Evolutionary conservation across 2,329 filamentous ascomycete genomes (phyloP).

Genomic region (Dactylellina drechsleri): DNA sequence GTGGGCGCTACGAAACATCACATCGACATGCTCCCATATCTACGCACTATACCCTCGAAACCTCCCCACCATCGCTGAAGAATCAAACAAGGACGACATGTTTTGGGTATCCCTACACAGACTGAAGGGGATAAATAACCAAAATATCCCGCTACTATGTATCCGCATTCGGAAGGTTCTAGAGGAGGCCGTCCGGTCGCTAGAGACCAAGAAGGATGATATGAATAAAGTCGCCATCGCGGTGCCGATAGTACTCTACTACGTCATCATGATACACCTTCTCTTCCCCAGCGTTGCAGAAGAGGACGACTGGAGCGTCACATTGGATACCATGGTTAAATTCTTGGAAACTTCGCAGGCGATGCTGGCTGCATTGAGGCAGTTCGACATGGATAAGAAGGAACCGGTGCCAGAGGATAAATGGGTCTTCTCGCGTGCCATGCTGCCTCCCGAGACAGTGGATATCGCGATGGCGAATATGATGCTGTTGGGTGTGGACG

Average conservation of each 20-base stretch:
- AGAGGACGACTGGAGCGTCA: conserved; percentile 42
- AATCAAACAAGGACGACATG: conserved; percentile 40
- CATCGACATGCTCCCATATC: conserved; percentile 54
- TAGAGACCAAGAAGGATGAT: conserved; percentile 30
- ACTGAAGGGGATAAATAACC: conserved; percentile 50
- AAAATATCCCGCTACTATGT: conserved; percentile 49
- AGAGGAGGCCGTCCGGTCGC: conserved; percentile 45
- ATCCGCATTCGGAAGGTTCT: conserved; percentile 50
- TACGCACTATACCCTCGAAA: conserved; percentile 53
- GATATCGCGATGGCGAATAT: conserved; percentile 55
- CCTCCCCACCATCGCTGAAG: conserved; percentile 20
- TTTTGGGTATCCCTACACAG: conserved; percentile 49
- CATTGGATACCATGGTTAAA: conserved; percentile 49
- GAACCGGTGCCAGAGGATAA: conserved; percentile 26
- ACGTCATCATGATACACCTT: conserved; percentile 53
- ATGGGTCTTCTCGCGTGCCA: conserved; percentile 48
- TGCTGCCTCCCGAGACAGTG: conserved; percentile 39
- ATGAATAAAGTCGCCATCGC: conserved; percentile 15
- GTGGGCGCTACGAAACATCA: conserved; percentile 52
- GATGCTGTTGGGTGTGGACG: conserved; percentile 54
- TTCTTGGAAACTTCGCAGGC: conserved; percentile 40
- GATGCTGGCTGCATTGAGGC: conserved; percentile 22
- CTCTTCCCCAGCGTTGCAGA: conserved; percentile 51
- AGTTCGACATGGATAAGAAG: conserved; percentile 37
- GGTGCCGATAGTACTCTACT: conserved; percentile 46